Base-by-base conservation (phyloP, 2,329 filamentous ascomycete genomes). In the Alternaria angustiovoidea region DNA sequence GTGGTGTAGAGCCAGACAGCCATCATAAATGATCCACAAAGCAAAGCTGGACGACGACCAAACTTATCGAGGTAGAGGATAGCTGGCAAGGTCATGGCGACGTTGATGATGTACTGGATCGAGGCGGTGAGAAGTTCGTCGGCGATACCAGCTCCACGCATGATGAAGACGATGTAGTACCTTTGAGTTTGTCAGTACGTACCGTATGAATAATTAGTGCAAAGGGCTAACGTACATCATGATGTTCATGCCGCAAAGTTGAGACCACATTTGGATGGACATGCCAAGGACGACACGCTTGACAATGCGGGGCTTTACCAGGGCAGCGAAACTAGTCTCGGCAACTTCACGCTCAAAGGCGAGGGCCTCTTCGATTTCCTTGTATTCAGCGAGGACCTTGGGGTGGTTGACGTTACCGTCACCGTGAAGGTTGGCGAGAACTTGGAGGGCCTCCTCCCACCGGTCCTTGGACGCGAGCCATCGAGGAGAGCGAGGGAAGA, bases 391-490 rank as follows among this genome's bases (percentile, higher is more conserved):
- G 0, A 89, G 78, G 4, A 91, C 88, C 65, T 85, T 85, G 12
- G 86, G 83, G 60, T 89, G 81, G 54, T 84, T 82, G 3, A 80
- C 61, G 58, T 89, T 82, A 3, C 87, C 87, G 0, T 78, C 74
- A 5, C 85, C 88, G 65, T 90, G 88, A 1, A 91, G 79, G 22
- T 80, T 72, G 0, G 87, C 87, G 4, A 81, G 76, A 7, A 83
- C 76, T 18, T 79, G 70, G 42, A 84, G 88, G 80, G 87, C 87
- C 70, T 91, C 86, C 28, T 91, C 88, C 83, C 89, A 90, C 1
- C 87, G 84, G 63, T 89, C 89, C 67, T 89, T 85, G 16, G 84
- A 84, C 5, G 90, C 90, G 6, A 92, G 81, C 89, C 90, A 92
- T 54, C 90, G 84, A 0, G 91, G 91, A 51, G 83, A 89, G 44